A percentile compares a stretch with the other conserved stretches of the same genome.
Evolutionary conservation across 2,329 filamentous ascomycete genomes (phyloP).

Genomic region (Emydomyces testavorans): DNA sequence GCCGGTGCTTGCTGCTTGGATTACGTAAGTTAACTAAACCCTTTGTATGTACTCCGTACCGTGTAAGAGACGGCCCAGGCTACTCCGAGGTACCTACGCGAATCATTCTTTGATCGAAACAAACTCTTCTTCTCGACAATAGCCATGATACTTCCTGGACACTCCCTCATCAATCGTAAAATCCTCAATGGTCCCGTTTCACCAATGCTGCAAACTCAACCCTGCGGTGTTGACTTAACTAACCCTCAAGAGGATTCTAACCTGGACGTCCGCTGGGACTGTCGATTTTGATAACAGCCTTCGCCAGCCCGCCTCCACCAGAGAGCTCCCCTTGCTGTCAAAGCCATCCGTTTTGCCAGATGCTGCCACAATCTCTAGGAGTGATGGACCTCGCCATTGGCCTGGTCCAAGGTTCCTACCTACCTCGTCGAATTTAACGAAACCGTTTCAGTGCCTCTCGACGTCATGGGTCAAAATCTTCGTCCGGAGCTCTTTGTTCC

Average conservation of each 20-base stretch:
- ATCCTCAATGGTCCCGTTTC: slow-evolving; percentile 6
- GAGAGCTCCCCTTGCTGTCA: slow-evolving; percentile 3
- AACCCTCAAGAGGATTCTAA: slow-evolving; percentile 18
- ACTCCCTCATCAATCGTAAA: slow-evolving; percentile 5
- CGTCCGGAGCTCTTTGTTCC: slow-evolving; percentile 31
- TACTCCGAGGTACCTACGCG: too few species aligned
- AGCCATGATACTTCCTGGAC: slow-evolving; percentile 8
- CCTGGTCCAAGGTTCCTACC: slow-evolving; percentile 27
- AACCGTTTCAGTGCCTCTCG: slow-evolving; percentile 28
- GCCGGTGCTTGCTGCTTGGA: background rate
- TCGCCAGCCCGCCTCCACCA: slow-evolving; percentile 17
- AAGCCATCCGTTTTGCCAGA: too few species aligned
- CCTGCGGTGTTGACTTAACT: slow-evolving; percentile 23
- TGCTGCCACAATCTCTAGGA: too few species aligned
- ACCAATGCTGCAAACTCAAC: slow-evolving; percentile 11
- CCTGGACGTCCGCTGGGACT: slow-evolving; percentile 17
- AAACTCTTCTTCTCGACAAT: too few species aligned
- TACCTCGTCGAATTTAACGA: slow-evolving; percentile 37
- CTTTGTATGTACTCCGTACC: too few species aligned
- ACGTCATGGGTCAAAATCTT: slow-evolving; percentile 34
- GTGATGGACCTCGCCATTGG: too few species aligned
- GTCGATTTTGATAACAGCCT: slow-evolving; percentile 17
- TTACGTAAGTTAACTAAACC: too few species aligned
- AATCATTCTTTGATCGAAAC: too few species aligned
- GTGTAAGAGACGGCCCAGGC: too few species aligned